Evolutionary conservation across 2,329 filamentous ascomycete genomes (phyloP).

Genomic region (Cercospora janseana): DNA sequence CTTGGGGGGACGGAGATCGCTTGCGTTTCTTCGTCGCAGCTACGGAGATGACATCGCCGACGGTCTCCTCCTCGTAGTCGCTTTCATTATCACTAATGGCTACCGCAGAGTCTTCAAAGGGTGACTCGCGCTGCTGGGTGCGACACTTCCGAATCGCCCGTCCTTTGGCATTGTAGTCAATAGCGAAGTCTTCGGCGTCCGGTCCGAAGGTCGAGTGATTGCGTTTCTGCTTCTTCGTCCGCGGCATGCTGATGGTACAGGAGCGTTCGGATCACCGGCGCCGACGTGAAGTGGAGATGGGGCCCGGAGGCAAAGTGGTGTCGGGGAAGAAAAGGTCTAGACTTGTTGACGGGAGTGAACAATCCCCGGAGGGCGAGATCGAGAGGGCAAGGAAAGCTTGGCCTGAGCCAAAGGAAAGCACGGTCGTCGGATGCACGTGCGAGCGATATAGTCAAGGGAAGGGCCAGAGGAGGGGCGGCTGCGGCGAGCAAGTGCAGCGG

Average conservation of each 20-base stretch:
- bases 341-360: background rate
- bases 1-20: slow-evolving; percentile 31
- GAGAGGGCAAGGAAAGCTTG: slow-evolving; percentile 12
- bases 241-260: slow-evolving; percentile 22
- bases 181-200: slow-evolving; percentile 30
- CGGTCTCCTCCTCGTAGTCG: slow-evolving; percentile 36
- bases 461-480: background rate
- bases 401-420: slow-evolving; percentile 10
- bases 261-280: too few species aligned
- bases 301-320: background rate
- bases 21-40: slow-evolving; percentile 34
- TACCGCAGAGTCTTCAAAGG: slow-evolving; percentile 43
- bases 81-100: slow-evolving; percentile 40
- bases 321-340: slow-evolving; percentile 3
- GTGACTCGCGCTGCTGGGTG: slow-evolving; percentile 38
- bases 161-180: slow-evolving; percentile 44
- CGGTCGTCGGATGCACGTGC: background rate
- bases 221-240: slow-evolving; percentile 23
- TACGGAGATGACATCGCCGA: slow-evolving; percentile 33
- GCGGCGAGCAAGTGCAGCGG: background rate
- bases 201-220: slow-evolving; percentile 30
- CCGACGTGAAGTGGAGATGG: too few species aligned
- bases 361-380: background rate
- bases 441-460: background rate
- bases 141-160: slow-evolving; percentile 43